These are phyloP conservation scores for Leishmania turanica DNA, from an alignment of 208 protist species.

Conservation along the genomic window DNA sequence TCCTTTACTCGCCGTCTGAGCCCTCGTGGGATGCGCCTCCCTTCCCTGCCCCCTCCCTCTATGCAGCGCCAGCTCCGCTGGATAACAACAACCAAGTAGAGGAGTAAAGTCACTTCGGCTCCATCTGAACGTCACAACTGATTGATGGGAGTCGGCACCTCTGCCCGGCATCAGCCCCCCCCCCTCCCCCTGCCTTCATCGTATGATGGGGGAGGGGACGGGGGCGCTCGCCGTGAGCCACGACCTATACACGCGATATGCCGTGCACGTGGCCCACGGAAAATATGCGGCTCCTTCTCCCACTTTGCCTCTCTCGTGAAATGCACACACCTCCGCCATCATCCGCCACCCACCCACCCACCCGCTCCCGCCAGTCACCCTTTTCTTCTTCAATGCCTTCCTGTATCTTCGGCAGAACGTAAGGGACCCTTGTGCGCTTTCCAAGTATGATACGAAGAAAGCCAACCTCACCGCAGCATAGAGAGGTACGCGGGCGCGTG, in stretches of 20 bases:
- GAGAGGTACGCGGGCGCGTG: neutral
- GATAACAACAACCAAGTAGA: neutral
- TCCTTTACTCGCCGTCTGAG: neutral
- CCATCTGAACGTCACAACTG: constrained; percentile 3
- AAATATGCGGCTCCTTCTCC: neutral
- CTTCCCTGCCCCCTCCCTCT: neutral
- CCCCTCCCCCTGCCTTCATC: neutral
- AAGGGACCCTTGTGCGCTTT: neutral
- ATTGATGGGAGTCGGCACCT: constrained; percentile 1
- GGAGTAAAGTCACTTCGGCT: neutral
- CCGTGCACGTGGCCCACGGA: neutral
- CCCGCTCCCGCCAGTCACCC: neutral
- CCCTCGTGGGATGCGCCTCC: neutral
- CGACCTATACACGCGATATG: neutral
- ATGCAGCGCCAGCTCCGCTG: neutral
- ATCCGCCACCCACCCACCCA: neutral
- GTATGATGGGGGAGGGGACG: neutral
- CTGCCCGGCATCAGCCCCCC: neutral
- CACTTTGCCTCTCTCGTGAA: neutral
- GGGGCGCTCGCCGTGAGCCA: neutral
- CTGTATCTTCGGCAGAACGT: neutral
- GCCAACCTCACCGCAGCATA: neutral
- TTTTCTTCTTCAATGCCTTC: neutral
- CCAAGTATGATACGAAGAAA: constrained; percentile 5
- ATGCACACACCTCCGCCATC: neutral